Evolutionary conservation across 73 alveolate genomes (phyloP).

Genomic region (Paramecium bursaria): DNA sequence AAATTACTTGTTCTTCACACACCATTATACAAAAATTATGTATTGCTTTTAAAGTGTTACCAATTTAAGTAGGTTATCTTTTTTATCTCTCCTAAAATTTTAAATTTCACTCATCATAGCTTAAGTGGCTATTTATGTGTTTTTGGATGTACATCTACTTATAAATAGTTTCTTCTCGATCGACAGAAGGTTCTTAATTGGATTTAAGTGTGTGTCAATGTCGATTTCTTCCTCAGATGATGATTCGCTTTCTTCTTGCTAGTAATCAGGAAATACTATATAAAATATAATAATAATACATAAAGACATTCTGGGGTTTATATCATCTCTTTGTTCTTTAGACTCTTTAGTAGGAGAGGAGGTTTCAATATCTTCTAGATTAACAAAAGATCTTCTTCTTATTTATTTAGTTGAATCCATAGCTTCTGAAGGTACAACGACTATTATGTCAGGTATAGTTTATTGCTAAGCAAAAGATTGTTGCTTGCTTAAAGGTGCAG

Average conservation of each 20-base stretch:
- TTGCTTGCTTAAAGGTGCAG: too few relatives aligned
- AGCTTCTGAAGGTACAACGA: too few relatives aligned
- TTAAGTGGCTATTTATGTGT: slow-evolving; percentile 1
- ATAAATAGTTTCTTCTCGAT: slow-evolving; percentile 47
- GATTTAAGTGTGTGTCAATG: not conserved
- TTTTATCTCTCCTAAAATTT: slow-evolving; percentile 43
- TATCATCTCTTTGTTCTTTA: too few relatives aligned
- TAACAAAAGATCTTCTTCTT: too few relatives aligned
- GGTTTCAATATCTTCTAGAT: slow-evolving; percentile 18
- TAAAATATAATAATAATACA: not conserved
- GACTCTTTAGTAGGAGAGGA: slow-evolving; percentile 21
- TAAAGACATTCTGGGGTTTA: not conserved
- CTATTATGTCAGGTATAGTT: too few relatives aligned
- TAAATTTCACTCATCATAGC: slow-evolving; percentile 1
- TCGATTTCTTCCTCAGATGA: slow-evolving; percentile 20
- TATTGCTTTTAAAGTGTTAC: not conserved
- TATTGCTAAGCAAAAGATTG: too few relatives aligned
- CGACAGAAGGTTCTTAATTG: slow-evolving; percentile 45
- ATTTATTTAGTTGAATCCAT: too few relatives aligned
- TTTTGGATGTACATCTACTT: slow-evolving; percentile 32
- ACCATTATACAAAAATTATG: not conserved
- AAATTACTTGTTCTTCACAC: slow-evolving; percentile 27
- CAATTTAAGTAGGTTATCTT: not conserved
- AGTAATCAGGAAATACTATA: slow-evolving; percentile 25
- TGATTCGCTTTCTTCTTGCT: not conserved